Base-by-base conservation (phyloP, 257 asterid genomes). In the Solanum habrochaites region DNA sequence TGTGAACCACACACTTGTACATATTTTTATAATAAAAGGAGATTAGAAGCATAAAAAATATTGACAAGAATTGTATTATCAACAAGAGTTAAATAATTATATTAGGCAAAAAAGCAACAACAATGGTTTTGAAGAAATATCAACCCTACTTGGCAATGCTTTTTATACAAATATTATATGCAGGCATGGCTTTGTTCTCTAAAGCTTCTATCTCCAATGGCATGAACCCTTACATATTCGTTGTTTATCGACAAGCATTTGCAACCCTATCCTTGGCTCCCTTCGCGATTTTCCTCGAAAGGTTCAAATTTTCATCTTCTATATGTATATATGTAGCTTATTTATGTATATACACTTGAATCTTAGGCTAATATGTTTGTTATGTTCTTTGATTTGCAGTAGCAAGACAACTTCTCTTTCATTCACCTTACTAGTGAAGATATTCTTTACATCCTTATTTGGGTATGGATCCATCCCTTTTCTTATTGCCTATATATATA, bases 191-290 rank as follows among this genome's bases (percentile, higher is more conserved):
- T 15, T 77, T 94, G 78, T 89, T 94, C 40, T 91, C 94, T 23
- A 93, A 94, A 85, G 93, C 95, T 1, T 93, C 97, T 14, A 89
- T 94, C 15, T 83, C 95, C 78, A 83, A 88, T 35, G 96, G 97
- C 52, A 92, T 92, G 93, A 94, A 93, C 52, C 94, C 98, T 88
- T 87, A 91, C 3, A 56, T 94, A 18, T 94, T 94, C 60, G 94
- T 91, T 20, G 88, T 90, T 27, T 94, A 94, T 80, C 87, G 94
- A 42, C 98, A 93, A 86, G 96, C 93, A 78, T 86, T 92, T 4
- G 95, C 95, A 35, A 85, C 95, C 25, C 77, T 94, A 45, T 85
- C 85, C 82, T 75, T 94, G 87, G 93, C 93, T 43, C 97, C 97
- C 2, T 91, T 94, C 32, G 94, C 95, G 14, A 90, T 89, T 86